Evolutionary conservation across 805 yeast genomes (phyloP).

Genomic region (Zygosaccharomyces siamensis): DNA sequence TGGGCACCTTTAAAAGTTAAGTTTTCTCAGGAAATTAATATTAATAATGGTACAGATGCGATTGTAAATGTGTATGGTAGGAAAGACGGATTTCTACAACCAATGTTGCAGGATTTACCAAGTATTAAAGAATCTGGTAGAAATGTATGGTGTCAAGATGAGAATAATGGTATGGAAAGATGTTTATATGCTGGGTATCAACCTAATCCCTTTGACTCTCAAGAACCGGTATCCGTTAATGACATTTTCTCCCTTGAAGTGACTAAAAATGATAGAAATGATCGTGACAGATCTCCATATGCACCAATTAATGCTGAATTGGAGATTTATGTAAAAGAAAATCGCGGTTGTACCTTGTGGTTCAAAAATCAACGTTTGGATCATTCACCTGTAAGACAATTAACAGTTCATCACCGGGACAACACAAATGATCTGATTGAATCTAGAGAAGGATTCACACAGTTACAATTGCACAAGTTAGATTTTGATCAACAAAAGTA

Average conservation of each 20-base stretch:
- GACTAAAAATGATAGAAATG: constrained; percentile 44
- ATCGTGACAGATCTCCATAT: constrained; percentile 45
- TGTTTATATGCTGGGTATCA: constrained; percentile 51
- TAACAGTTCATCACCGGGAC: constrained; percentile 46
- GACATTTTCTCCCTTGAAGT: constrained; percentile 47
- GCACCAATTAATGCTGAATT: constrained; percentile 65
- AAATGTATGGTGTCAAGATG: constrained; percentile 35
- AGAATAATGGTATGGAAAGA: constrained; percentile 44
- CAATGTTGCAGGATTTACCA: constrained; percentile 58
- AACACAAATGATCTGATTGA: constrained; percentile 43
- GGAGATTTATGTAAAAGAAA: constrained; percentile 51
- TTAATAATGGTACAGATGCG: constrained; percentile 35
- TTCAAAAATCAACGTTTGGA: constrained; percentile 48
- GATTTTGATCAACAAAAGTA: constrained; percentile 50
- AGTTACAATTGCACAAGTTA: constrained; percentile 58
- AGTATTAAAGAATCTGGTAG: constrained; percentile 42
- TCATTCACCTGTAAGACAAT: constrained; percentile 59
- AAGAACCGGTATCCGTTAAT: constrained; percentile 32
- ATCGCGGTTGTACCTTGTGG: constrained; percentile 57
- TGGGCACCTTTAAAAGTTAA: constrained; percentile 66
- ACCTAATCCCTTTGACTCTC: constrained; percentile 44
- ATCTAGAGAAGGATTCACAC: constrained; percentile 57
- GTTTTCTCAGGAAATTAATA: constrained; percentile 58
- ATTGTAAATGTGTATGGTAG: constrained; percentile 49
- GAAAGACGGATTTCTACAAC: constrained; percentile 40